These are phyloP conservation scores for Phalaenopsis hybrid DNA, from an alignment of 116 monocot species.

Conservation along the genomic window DNA sequence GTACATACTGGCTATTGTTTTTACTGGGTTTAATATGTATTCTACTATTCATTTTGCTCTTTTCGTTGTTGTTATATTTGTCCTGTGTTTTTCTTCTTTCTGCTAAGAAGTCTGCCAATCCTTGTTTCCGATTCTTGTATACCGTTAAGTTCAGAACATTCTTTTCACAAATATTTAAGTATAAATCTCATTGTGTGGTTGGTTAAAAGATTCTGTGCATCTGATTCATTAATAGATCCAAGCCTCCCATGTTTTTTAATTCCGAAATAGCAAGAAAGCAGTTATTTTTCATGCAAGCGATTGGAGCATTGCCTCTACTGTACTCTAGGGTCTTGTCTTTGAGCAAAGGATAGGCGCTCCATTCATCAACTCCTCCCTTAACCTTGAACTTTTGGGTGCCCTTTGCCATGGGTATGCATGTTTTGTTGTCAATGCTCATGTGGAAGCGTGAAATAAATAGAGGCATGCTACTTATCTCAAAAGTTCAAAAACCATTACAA, in stretches of 20 bases:
- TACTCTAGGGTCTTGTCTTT: too few species aligned
- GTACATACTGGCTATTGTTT: slow-evolving; percentile 14
- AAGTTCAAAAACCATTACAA: too few species aligned
- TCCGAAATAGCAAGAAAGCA: neutral
- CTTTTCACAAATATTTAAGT: neutral
- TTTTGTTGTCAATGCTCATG: too few species aligned
- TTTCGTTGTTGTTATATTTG: neutral
- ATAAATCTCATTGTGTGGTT: neutral
- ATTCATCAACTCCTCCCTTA: too few species aligned
- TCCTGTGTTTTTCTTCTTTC: neutral
- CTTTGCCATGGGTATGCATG: too few species aligned
- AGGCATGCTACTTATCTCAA: too few species aligned
- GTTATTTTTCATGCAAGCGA: neutral
- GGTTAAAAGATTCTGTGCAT: neutral
- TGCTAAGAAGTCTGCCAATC: neutral
- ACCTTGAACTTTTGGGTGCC: too few species aligned
- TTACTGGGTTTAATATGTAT: neutral
- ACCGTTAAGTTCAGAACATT: neutral
- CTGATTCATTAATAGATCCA: neutral
- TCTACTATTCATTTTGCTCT: neutral
- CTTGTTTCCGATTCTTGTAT: neutral
- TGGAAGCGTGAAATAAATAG: too few species aligned
- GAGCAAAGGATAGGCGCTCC: too few species aligned
- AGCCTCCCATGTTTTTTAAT: neutral
- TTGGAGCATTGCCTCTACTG: neutral